Conservation (phyloP, 495 filamentous ascomycete genomes). For the Penicillium crystallinum region DNA sequence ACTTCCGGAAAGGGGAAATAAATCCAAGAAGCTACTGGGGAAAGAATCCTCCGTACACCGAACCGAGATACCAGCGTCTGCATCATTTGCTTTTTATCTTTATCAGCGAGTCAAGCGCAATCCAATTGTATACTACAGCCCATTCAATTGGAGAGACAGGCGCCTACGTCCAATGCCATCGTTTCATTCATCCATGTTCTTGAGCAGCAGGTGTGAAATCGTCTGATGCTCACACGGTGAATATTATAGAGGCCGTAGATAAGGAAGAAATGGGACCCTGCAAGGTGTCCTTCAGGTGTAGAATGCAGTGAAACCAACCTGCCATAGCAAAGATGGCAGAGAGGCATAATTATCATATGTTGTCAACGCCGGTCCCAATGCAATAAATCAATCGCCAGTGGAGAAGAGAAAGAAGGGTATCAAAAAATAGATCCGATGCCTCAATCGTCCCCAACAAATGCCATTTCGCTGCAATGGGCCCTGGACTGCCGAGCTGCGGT, state of each 20-base stretch:
- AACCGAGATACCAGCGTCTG: conserved; percentile 5
- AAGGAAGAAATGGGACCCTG: not conserved
- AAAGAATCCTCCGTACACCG: not conserved
- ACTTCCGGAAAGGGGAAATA: conserved; percentile 4
- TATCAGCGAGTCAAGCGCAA: conserved; percentile 3
- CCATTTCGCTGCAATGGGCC: conserved; percentile 3
- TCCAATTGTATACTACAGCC: conserved; percentile 4
- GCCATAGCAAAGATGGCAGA: not conserved
- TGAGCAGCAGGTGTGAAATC: not conserved
- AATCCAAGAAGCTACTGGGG: not conserved
- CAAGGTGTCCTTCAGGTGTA: not conserved
- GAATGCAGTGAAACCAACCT: too few species aligned
- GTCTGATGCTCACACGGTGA: not conserved
- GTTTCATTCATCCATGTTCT: not conserved
- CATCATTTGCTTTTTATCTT: conserved; percentile 6
- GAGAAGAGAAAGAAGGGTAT: not conserved
- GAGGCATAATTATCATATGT: not conserved
- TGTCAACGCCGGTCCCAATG: not conserved
- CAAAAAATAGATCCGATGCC: not conserved
- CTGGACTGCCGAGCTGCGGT: conserved; percentile 32
- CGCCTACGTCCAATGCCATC: not conserved
- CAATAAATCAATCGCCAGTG: not conserved
- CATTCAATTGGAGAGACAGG: not conserved
- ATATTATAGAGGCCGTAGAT: not conserved
- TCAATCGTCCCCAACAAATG: not conserved